Evolutionary conservation across 345 rosid genomes (phyloP).

Genomic region (Eucalyptus cloeziana): DNA sequence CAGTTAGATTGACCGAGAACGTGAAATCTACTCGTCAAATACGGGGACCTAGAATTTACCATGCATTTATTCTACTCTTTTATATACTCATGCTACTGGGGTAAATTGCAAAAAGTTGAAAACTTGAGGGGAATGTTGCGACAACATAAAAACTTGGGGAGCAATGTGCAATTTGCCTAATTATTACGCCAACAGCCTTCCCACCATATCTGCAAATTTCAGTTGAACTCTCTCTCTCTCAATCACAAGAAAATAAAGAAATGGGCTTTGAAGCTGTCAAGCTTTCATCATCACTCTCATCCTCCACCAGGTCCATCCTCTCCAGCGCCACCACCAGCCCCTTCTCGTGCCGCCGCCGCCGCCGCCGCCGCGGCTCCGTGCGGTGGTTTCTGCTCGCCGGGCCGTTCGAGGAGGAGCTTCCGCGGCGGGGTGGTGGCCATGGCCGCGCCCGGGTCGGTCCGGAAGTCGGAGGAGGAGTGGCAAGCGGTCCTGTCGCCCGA

Average conservation of each 20-base stretch:
- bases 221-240: neutral
- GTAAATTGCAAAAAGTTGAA: neutral
- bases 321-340: neutral
- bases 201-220: neutral
- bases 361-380: neutral
- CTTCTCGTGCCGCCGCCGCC: too few species aligned
- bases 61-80: neutral
- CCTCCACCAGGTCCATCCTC: constrained; percentile 10
- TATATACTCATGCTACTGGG: fast-evolving
- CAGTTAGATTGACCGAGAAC: too few species aligned
- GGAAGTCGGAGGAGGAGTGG: constrained; percentile 91
- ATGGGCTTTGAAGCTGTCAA: constrained; percentile 32
- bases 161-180: neutral
- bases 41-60: too few species aligned
- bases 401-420: constrained; percentile 12
- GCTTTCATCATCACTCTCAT: constrained; percentile 8
- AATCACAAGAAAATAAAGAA: neutral
- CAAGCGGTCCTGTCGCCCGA: constrained; percentile 77
- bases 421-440: constrained; percentile 40
- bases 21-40: too few species aligned
- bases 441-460: constrained; percentile 50
- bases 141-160: neutral
- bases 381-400: neutral
- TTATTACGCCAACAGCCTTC: neutral
- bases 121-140: neutral